Evolutionary conservation across 2,329 filamentous ascomycete species (phyloP), one percentile per base, ranked within the genome.

Genomic region (Colletotrichum siamense): DNA sequence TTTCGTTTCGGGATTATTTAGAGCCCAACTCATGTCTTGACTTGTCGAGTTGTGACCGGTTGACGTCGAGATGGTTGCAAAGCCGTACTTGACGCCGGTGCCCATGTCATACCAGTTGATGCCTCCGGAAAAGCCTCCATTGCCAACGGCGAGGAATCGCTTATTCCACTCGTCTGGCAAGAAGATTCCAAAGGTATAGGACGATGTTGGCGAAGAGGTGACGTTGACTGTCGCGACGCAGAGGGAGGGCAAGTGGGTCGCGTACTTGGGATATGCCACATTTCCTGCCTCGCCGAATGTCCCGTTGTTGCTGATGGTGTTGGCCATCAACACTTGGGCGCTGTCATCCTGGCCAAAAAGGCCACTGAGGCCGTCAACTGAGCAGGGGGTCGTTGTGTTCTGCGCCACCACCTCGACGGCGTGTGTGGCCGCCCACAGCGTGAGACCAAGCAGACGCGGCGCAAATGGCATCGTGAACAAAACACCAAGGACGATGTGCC

Each of bases 61-160:
- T 76, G 88, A 86, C 0, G 86, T 88, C 6, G 84, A 86, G 22
- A 86, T 79, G 10, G 84, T 81, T 12, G 86, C 86, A 71, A 87
- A 87, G 12, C 87, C 87, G 69, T 86, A 86, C 26, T 89, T 90
- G 80, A 84, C 71, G 13, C 71, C 71, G 2, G 71, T 68, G 65
- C 64, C 71, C 71, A 73, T 73, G 30, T 34, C 71, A 26, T 69
- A 69, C 71, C 71, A 73, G 66, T 69, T 73, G 52, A 73, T 73
- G 26, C 55, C 71, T 39, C 71, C 71, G 8, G 71, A 68, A 36
- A 73, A 73, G 30, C 76, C 84, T 16, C 81, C 82, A 69, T 84
- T 84, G 7, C 84, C 84, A 1, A 80, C 79, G 3, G 81, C 78
- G n/a, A 85, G 78, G 69, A 84, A 81, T 8, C 82, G 79, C 4